Conservation (phyloP, 139 green algal genomes). For the Yamagishiella unicocca region DNA sequence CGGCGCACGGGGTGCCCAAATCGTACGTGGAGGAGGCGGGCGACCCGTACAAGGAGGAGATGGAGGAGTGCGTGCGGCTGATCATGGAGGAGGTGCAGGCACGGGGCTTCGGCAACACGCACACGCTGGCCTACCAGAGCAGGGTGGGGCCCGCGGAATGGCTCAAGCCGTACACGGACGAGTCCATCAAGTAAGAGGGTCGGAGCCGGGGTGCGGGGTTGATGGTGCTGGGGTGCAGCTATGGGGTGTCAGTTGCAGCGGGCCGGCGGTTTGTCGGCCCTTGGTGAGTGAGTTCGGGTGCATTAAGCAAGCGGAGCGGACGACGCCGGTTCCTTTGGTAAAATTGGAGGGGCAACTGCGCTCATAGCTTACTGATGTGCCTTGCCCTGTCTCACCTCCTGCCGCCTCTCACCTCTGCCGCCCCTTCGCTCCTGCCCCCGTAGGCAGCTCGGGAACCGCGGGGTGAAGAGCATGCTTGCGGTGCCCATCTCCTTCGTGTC, state of each 20-base stretch:
- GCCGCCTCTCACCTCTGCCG: too few species aligned
- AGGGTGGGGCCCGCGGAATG: conserved; percentile 97
- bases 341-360: too few species aligned
- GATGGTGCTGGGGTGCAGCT: neutral
- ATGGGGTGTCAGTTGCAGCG: too few species aligned
- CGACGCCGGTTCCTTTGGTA: too few species aligned
- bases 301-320: too few species aligned
- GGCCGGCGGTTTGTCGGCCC: too few species aligned
- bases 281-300: too few species aligned
- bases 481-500: conserved; percentile 98
- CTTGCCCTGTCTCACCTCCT: too few species aligned
- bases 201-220: neutral
- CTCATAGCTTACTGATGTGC: too few species aligned
- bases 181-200: conserved; percentile 83
- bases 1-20: conserved; percentile 96
- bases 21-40: conserved; percentile 85
- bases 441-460: conserved; percentile 82
- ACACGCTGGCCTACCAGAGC: conserved; percentile 98
- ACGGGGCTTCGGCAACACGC: conserved; percentile 80
- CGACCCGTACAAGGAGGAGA: conserved; percentile 99
- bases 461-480: conserved; percentile 88
- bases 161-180: conserved; percentile 98
- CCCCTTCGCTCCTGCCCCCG: too few species aligned
- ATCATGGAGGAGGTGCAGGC: conserved; percentile 91
- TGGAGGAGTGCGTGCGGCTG: conserved; percentile 98